Evolutionary conservation across 305 asterid genomes (phyloP).

Genomic region (Plantago rigida): DNA sequence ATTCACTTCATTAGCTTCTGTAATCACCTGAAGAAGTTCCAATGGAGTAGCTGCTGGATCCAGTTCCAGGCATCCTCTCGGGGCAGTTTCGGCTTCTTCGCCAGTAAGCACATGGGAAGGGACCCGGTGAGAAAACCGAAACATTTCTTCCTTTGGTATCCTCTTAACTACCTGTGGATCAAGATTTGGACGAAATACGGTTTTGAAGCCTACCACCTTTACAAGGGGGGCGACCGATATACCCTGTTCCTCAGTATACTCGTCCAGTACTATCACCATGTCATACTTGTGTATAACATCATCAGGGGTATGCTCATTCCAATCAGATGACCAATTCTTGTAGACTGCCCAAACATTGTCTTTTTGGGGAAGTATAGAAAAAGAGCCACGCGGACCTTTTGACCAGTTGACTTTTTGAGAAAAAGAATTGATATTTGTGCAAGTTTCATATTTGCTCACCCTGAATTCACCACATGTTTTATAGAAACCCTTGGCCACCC

Average conservation of each 20-base stretch:
- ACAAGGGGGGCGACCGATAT: conserved; percentile 56
- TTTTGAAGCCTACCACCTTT: conserved; percentile 71
- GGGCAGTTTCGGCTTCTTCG: conserved; percentile 54
- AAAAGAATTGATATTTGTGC: conserved; percentile 58
- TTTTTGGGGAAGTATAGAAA: conserved; percentile 54
- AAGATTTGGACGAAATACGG: conserved; percentile 55
- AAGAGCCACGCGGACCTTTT: conserved; percentile 52
- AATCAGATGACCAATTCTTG: conserved; percentile 61
- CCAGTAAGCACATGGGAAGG: conserved; percentile 57
- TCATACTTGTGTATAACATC: conserved; percentile 71
- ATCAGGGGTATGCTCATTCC: conserved; percentile 56
- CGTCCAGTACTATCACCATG: conserved; percentile 59
- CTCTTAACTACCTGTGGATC: conserved; percentile 37
- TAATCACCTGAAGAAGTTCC: conserved; percentile 58
- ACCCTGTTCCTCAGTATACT: conserved; percentile 57
- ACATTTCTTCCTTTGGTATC: conserved; percentile 74
- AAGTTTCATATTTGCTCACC: conserved; percentile 50
- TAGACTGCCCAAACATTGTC: conserved; percentile 89
- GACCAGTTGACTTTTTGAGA: conserved; percentile 78
- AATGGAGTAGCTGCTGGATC: conserved; percentile 88
- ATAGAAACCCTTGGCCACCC: conserved; percentile 75
- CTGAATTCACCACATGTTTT: conserved; percentile 89
- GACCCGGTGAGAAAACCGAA: conserved; percentile 77
- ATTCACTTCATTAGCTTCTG: conserved; percentile 25
- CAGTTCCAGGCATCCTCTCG: conserved; percentile 72